These are phyloP conservation scores for Mucor irregularis DNA, from an alignment of 371 early-diverging fungal species.

Conservation along the genomic window DNA sequence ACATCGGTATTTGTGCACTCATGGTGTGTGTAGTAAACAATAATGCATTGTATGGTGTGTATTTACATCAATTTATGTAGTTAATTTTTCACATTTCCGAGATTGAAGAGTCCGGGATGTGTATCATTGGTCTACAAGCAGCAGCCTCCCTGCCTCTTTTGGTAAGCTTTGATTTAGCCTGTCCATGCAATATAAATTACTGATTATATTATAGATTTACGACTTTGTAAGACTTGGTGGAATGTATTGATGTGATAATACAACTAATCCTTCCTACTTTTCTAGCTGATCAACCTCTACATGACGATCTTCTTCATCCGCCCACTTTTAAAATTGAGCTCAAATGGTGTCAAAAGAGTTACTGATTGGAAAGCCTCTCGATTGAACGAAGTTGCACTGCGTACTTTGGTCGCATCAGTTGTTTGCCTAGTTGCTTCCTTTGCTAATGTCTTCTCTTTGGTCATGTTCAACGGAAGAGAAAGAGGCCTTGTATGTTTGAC, in stretches of 20 bases:
- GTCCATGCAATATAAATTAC: neutral
- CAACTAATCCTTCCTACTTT: neutral
- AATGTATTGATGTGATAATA: neutral
- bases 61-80: slow-evolving; percentile 19
- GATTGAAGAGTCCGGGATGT: slow-evolving; percentile 37
- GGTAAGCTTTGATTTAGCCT: slow-evolving; percentile 25
- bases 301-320: slow-evolving; percentile 51
- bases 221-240: slow-evolving; percentile 38
- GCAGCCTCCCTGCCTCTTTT: slow-evolving; percentile 46
- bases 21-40: slow-evolving; percentile 32
- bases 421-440: slow-evolving; percentile 49
- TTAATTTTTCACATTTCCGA: slow-evolving; percentile 44
- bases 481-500: slow-evolving; percentile 56
- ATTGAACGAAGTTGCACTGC: slow-evolving; percentile 47
- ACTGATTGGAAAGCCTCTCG: slow-evolving; percentile 41
- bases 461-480: slow-evolving; percentile 45
- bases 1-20: slow-evolving; percentile 44
- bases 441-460: slow-evolving; percentile 48
- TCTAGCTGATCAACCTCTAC: slow-evolving; percentile 45
- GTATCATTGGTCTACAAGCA: slow-evolving; percentile 50
- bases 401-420: slow-evolving; percentile 51
- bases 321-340: slow-evolving; percentile 31
- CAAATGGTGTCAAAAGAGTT: slow-evolving; percentile 14
- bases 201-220: slow-evolving; percentile 26
- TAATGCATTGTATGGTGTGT: neutral